Evolutionary conservation across 1,139 yeast genomes (phyloP).

Genomic region (Hyphopichia wangnamkhiaoensis): DNA sequence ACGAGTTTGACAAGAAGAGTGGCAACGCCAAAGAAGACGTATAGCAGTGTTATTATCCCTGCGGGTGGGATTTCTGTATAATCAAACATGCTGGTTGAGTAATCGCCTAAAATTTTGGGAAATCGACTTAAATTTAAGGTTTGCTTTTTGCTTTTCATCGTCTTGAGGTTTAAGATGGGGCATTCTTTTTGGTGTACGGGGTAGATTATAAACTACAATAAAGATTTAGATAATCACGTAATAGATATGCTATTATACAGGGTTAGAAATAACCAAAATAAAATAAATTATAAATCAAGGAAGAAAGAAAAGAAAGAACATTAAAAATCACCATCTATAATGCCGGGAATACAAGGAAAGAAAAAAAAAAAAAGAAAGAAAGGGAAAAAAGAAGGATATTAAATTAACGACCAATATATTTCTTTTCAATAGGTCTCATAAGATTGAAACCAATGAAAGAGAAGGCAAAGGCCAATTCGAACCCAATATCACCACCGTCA

Average conservation of each 20-base stretch:
- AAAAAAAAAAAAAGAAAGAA: neutral
- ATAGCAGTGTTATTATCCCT: neutral
- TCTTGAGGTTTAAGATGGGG: too few relatives aligned
- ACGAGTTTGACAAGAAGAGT: neutral
- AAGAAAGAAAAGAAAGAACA: neutral
- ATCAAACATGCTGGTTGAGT: neutral
- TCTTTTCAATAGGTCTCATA: constrained; percentile 69
- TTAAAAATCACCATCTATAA: neutral
- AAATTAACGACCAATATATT: constrained; percentile 54
- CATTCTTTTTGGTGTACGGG: too few relatives aligned
- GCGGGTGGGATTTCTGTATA: neutral
- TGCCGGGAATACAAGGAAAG: neutral
- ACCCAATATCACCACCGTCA: constrained; percentile 84
- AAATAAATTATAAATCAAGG: too few relatives aligned
- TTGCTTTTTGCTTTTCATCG: too few relatives aligned
- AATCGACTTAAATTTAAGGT: too few relatives aligned
- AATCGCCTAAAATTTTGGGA: too few relatives aligned
- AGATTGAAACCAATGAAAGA: constrained; percentile 64
- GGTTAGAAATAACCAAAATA: too few relatives aligned
- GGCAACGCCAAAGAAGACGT: neutral
- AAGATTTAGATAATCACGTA: too few relatives aligned
- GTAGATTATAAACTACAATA: too few relatives aligned
- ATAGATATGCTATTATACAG: neutral
- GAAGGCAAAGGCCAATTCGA: constrained; percentile 73
- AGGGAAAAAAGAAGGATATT: neutral